A percentile compares a stretch with the other conserved stretches of the same genome.
Conservation (phyloP, 352 stramenopile genomes). For the Phytophthora fragariaefolia region DNA sequence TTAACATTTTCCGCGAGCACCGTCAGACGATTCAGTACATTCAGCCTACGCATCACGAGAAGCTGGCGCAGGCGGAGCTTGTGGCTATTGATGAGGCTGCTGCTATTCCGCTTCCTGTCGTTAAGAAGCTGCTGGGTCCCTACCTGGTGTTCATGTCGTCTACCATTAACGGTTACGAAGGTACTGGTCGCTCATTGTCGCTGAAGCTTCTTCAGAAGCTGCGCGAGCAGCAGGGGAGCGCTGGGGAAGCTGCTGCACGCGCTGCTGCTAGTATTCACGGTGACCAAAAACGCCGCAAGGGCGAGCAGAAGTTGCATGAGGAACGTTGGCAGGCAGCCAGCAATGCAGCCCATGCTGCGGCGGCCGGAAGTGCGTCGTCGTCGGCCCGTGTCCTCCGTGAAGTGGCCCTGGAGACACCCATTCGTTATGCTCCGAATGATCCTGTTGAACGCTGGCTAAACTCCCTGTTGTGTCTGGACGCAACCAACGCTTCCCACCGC, state of each 20-base stretch:
- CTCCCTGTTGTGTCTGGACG: conserved; percentile 96
- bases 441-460: conserved; percentile 98
- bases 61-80: conserved; percentile 97
- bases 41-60: conserved; percentile 94
- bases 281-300: conserved; percentile 94
- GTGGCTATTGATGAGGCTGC: conserved; percentile 99
- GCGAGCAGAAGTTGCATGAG: conserved; percentile 97
- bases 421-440: conserved; percentile 97
- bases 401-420: conserved; percentile 96
- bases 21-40: conserved; percentile 98
- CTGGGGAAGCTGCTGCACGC: conserved; percentile 61
- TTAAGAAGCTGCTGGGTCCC: conserved; percentile 95
- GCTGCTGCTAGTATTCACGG: conserved; percentile 80
- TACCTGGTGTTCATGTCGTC: conserved; percentile 99
- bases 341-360: conserved; percentile 77
- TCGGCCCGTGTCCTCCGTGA: conserved; percentile 92
- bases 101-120: conserved; percentile 99
- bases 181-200: conserved; percentile 97
- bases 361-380: conserved; percentile 42
- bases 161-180: conserved; percentile 99
- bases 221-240: conserved; percentile 91
- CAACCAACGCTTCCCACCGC: conserved; percentile 78
- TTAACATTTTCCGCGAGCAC: conserved; percentile 98
- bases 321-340: conserved; percentile 94
- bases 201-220: conserved; percentile 99